Evolutionary conservation across 768 basidiomycete genomes (phyloP), one percentile per base, ranked within the genome.

Genomic region (Epithele typhae): DNA sequence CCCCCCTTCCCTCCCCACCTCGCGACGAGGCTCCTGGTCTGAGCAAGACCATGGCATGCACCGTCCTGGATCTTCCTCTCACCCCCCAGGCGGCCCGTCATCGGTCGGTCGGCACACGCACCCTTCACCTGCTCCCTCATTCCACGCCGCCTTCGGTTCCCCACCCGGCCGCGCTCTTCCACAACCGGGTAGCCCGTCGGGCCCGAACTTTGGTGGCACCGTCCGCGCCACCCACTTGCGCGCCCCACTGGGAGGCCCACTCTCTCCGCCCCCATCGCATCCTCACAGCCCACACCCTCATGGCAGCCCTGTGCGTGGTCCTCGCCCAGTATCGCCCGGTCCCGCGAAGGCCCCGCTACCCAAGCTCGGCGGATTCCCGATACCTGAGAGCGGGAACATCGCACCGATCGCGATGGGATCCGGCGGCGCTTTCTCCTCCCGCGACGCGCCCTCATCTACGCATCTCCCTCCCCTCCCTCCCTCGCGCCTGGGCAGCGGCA

Each of bases 1-100:
- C 1, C 57, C 59, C 12, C 46, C 51, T 7, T 59, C 61, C 11
- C 45, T 48, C 18, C 54, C 45, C 6, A 45, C 52, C 9, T 62
- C 60, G 1, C 39, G 57, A 1, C 52, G 59, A 19, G 56, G 59
- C 0, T 59, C 61, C 4, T 62, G 54, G 52, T 57, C 54, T 17
- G 49, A 37, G 4, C 57, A 59, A 4, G 61, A 59, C 4, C 25
- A 25, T 39, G 27, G 40, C 43, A 45, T 10, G 50, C 47, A 3
- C 48, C 44, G 6, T 22, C 52, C 5, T 17, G 25, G 7, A 52
- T 14, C 43, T 45, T 12, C 40, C 45, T 24, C 30, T 18, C 32
- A 25, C 24, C 51, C 23, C 5, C 41, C 24, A 37, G 42, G 12
- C 57, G 53, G 10, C 50, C 48, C 4, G 23, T 51, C 1, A 40